These are phyloP conservation scores for Xylariaceae sp. DNA, from an alignment of 2,329 filamentous ascomycete species.

Conservation along the genomic window DNA sequence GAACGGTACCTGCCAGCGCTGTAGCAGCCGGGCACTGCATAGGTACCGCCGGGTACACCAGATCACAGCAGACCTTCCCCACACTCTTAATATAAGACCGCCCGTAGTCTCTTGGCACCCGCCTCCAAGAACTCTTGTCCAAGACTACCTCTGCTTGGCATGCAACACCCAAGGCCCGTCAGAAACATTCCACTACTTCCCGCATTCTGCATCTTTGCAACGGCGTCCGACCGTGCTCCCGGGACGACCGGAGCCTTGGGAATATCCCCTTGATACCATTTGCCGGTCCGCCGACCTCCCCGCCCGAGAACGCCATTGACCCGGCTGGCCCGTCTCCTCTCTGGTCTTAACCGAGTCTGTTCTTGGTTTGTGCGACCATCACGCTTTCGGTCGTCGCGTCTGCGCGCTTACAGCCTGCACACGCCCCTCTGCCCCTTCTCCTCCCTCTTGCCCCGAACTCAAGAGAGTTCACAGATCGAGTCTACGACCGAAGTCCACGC, in stretches of 20 bases:
- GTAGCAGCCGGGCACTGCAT: background rate
- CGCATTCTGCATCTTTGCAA: constrained; percentile 10
- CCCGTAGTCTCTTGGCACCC: constrained; percentile 29
- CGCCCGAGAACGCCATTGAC: constrained; percentile 4
- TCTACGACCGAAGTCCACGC: background rate
- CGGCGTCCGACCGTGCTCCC: constrained; percentile 17
- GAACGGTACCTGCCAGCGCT: background rate
- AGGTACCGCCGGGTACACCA: background rate
- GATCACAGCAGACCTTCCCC: background rate
- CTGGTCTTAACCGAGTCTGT: background rate
- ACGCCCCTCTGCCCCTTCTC: background rate
- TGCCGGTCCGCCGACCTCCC: constrained; percentile 1
- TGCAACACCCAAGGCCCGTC: constrained; percentile 30
- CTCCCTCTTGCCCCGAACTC: background rate
- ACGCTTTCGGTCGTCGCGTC: constrained; percentile 5
- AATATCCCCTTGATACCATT: constrained; percentile 8
- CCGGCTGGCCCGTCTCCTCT: constrained; percentile 13
- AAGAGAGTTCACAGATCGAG: background rate
- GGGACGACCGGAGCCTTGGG: constrained; percentile 18
- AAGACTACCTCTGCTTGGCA: constrained; percentile 31
- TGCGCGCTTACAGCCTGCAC: constrained; percentile 1
- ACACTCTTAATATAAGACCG: constrained; percentile 10
- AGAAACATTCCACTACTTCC: constrained; percentile 20
- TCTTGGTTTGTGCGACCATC: constrained; percentile 6
- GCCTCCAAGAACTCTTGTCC: constrained; percentile 24